Base-by-base conservation (phyloP, 805 yeast species). In the Soucietia sequanensis region DNA sequence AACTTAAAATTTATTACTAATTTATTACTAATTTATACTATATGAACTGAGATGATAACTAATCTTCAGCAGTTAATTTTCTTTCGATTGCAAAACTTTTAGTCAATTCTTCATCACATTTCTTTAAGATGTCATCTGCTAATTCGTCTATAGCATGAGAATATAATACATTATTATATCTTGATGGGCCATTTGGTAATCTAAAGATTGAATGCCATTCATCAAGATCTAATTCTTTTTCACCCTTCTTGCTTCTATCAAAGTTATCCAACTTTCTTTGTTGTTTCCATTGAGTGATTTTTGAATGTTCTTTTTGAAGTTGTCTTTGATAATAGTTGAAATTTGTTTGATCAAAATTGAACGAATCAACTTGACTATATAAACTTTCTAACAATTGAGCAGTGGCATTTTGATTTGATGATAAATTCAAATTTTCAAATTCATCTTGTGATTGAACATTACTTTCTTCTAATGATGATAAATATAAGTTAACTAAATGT, bases 241-340 rank as follows among this genome's bases (percentile, higher is more conserved):
- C 78, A 37, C 84, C 81, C 23, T 55, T 60, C 52, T 78, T 76
- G 36, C 74, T 75, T 43, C 84, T 72, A 46, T 71, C 75, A 27
- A 71, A 68, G 60, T 83, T 82, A 48, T 83, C 90, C 39, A 73
- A 68, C 58, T 75, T 75, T 54, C 84, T 68, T 58, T 77, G 79
- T 52, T 75, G 79, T 54, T 81, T 81, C 90, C 91, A 85, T 54
- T 80, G 86, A 44, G 70, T 68, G 45, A 85, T 72, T 66, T 81
- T 84, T 41, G 78, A 62, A 57, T 72, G 67, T 56, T 85, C 95
- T 56, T 88, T 75, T 31, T 80, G 75, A 40, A 78, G 68, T 49
- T 78, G 81, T 67, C 95, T 79, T 65, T 84, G 93, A 68, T 77
- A 84, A 63, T 81, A 84, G 68, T 84, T 82, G 70, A 82, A 80